Conservation (phyloP, 2,329 filamentous ascomycete genomes). For the Talaromyces sp. region DNA sequence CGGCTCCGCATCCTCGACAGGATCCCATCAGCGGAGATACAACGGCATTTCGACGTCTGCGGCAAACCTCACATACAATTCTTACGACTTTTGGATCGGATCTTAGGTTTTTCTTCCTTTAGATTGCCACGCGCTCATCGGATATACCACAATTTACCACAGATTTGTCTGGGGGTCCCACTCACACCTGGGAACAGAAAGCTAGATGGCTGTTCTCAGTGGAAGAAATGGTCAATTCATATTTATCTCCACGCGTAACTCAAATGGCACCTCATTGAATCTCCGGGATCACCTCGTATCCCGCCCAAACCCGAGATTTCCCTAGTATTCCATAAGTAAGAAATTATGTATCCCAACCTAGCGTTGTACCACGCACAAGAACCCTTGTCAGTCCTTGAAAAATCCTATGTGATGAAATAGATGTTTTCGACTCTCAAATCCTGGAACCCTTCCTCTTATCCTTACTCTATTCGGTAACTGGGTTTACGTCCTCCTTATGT, state of each 20-base stretch:
- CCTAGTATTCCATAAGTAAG: background rate
- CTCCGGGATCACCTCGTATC: background rate
- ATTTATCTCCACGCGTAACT: too few relatives aligned
- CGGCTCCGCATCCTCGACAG: background rate
- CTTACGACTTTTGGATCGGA: background rate
- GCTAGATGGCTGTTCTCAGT: background rate
- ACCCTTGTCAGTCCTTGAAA: background rate
- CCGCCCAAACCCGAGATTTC: background rate
- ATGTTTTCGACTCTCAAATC: background rate
- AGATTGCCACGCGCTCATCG: background rate
- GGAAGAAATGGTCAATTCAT: background rate
- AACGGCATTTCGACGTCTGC: background rate
- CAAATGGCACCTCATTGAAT: too few relatives aligned
- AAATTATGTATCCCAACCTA: background rate
- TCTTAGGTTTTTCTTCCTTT: background rate
- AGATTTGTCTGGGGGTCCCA: background rate
- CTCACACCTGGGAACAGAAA: background rate
- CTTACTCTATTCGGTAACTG: background rate
- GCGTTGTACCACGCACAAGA: background rate
- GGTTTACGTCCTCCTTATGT: background rate
- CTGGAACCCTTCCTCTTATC: background rate
- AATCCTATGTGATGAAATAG: background rate
- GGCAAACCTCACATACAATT: background rate
- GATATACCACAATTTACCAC: background rate
- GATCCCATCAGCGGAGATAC: background rate